phyloP scores from a whole-genome alignment of 768 basidiomycete genomes.

The Antrodiella citrinella region DNA sequence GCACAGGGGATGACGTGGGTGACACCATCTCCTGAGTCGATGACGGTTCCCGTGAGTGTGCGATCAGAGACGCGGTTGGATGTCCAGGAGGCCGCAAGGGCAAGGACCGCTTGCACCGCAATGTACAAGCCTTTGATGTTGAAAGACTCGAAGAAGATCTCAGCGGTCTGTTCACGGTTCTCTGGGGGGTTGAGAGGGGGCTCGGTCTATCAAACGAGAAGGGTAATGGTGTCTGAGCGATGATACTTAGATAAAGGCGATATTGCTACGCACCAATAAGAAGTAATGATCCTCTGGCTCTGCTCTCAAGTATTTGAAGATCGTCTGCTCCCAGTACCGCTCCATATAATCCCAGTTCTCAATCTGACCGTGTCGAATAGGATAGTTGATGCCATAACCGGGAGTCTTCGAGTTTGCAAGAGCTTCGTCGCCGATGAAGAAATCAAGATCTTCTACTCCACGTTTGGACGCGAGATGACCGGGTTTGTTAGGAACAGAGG shows the following conservation, averaged over 20 bases:
- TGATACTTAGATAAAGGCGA: too few relatives aligned
- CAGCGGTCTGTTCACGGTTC: slow-evolving; percentile 97
- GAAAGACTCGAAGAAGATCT: slow-evolving; percentile 99
- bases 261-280: slow-evolving; percentile 62
- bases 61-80: slow-evolving; percentile 85
- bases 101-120: slow-evolving; percentile 96
- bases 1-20: slow-evolving; percentile 96
- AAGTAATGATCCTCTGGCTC: slow-evolving; percentile 99
- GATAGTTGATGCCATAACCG: slow-evolving; percentile 90
- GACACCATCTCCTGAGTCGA: slow-evolving; percentile 98
- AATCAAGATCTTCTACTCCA: slow-evolving; percentile 97
- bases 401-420: slow-evolving; percentile 92
- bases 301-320: slow-evolving; percentile 98
- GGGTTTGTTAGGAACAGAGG: slow-evolving; percentile 76
- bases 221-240: background rate
- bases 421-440: slow-evolving; percentile 99
- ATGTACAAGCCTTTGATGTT: slow-evolving; percentile 98
- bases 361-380: slow-evolving; percentile 95
- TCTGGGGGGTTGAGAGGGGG: slow-evolving; percentile 97
- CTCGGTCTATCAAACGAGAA: slow-evolving; percentile 65
- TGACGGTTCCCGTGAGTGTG: slow-evolving; percentile 93
- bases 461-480: slow-evolving; percentile 93
- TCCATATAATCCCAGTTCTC: slow-evolving; percentile 99
- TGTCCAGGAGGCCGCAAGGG: slow-evolving; percentile 96
- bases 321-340: slow-evolving; percentile 98